Evolutionary conservation across 192 early-diverging fungal species (phyloP), one percentile per base, ranked within the genome.

Genomic region (Coemansia reversa): DNA sequence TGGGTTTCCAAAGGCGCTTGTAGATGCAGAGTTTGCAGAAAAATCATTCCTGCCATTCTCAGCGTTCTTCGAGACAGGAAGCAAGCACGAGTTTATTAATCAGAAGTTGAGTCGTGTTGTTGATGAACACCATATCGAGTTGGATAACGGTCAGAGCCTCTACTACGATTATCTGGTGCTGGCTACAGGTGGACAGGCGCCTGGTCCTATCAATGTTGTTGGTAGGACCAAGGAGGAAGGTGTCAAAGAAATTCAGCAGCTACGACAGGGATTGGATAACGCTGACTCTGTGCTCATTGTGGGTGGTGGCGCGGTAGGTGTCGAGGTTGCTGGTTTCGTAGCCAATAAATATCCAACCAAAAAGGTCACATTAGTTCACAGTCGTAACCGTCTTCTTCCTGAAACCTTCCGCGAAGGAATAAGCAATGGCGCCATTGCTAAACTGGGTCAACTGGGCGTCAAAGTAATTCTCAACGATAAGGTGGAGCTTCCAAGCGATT

Each of bases 251-350:
- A 70, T 85, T 35, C 48, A 33, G 3, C 30, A 50, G 55, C 62
- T 76, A n/a, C 71, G 81, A 5, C 42, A 49, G 6, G 76, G 74
- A 7, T 39, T 89, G 27, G 67, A 72, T 4, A 29, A 49, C 7
- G 84, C 86, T 2, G 28, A 72, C 23, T 66, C 79, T 1, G 64
- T 87, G 39, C 55, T 89, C 8, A 81, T 89, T 42, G 59, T 87
- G 18, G 87, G 87, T 50, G 87, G 86, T 28, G 87, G 87, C 2
- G 72, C 86, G 4, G 84, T 85, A 4, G 87, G 87, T 16, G 72
- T 87, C 45, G 85, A 89, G 60, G 63, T 84, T 1, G 85, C 85
- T 8, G 86, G 86, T 5, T 86, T 82, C 68, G 77, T 89, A 25
- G 75, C 70, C 7, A 67, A 66, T 0, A 54, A 45, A 6, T 84